Conservation (phyloP, 148 eudicot genomes). For the Agrostemma githago region DNA sequence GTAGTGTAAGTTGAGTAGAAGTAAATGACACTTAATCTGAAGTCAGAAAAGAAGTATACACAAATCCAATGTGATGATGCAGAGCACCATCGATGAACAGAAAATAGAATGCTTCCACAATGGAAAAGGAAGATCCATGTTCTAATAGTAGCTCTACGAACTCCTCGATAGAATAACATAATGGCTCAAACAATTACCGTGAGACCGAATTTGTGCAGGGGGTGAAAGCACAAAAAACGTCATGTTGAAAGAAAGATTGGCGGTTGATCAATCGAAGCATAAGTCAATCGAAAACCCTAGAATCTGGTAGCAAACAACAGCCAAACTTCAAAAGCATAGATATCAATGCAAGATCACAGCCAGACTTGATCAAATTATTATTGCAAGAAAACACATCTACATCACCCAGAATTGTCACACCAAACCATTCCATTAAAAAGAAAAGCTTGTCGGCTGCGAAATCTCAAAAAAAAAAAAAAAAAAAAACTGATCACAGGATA, state of each 20-base stretch:
- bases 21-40: background rate
- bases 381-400: constrained; percentile 8
- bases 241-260: background rate
- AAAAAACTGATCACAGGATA: too few relatives aligned
- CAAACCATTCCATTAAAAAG: constrained; percentile 12
- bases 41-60: background rate
- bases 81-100: background rate
- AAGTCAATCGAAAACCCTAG: background rate
- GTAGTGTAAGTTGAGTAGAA: background rate
- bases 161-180: background rate
- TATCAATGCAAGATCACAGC: background rate
- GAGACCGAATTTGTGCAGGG: background rate
- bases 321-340: background rate
- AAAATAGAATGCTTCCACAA: background rate
- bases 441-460: too few relatives aligned
- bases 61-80: background rate
- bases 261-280: background rate
- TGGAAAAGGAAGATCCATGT: background rate
- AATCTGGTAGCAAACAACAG: background rate
- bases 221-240: background rate
- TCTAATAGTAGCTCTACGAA: background rate
- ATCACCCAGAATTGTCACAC: constrained; percentile 17
- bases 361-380: background rate
- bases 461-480: too few relatives aligned
- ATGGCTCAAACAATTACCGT: background rate